Evolutionary conservation across 2,329 filamentous ascomycete species (phyloP).

Genomic region (Colletotrichum sp.): DNA sequence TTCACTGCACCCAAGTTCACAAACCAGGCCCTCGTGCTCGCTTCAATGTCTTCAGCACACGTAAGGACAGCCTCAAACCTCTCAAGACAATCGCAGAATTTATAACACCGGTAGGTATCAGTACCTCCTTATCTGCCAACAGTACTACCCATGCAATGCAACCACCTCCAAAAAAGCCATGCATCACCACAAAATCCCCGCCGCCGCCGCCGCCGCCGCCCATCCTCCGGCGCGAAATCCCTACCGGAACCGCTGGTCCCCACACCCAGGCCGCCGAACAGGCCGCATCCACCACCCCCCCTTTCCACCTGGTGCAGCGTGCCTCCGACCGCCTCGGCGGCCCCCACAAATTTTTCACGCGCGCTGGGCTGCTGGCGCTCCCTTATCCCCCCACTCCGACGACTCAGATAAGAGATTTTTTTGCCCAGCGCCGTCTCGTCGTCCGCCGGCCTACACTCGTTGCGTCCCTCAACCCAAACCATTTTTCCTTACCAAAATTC

Average conservation of each 20-base stretch:
- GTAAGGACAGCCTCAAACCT: neutral
- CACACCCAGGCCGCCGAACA: slow-evolving; percentile 10
- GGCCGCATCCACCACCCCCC: neutral
- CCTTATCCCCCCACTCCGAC: slow-evolving; percentile 12
- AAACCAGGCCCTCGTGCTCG: fast-evolving
- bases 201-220: neutral
- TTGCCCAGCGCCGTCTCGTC: neutral
- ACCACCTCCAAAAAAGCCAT: neutral
- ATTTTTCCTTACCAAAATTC: neutral
- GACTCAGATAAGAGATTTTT: slow-evolving; percentile 6
- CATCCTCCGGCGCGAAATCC: neutral
- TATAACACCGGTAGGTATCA: neutral
- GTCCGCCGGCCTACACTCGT: neutral
- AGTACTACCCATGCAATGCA: neutral
- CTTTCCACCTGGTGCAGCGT: neutral
- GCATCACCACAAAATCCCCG: neutral
- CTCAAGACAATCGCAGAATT: neutral
- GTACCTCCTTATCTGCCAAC: neutral
- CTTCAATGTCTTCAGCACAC: neutral
- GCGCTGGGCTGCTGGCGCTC: neutral
- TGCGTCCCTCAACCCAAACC: neutral
- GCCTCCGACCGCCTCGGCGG: neutral
- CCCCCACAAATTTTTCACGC: neutral
- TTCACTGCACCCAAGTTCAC: neutral
- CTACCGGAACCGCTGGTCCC: neutral